Evolutionary conservation across 1,284 basidiomycete species (phyloP).

Genomic region (Sanghuangporus sanghuang): DNA sequence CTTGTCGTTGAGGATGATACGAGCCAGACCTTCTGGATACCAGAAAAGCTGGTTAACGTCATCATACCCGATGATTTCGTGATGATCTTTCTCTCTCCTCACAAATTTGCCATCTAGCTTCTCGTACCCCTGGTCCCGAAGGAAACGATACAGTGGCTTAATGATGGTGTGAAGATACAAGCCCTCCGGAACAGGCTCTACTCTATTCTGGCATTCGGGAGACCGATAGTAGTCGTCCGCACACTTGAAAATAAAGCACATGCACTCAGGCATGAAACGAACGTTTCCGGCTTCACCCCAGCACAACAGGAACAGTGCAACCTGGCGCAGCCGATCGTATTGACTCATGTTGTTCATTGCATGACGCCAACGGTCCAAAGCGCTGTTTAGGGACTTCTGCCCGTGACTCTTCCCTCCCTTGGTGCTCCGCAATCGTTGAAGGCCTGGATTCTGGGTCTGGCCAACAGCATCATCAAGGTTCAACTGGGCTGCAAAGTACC

Average conservation of each 20-base stretch:
- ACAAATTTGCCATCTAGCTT: conserved; percentile 95
- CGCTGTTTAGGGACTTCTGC: conserved; percentile 88
- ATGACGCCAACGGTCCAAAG: conserved; percentile 90
- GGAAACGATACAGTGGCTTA: conserved; percentile 93
- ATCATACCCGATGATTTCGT: conserved; percentile 96
- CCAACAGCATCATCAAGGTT: conserved; percentile 99
- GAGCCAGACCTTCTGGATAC: conserved; percentile 97
- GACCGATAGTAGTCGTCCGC: conserved; percentile 99
- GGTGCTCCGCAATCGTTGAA: conserved; percentile 73
- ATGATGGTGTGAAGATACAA: conserved; percentile 90
- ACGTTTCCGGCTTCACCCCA: conserved; percentile 99
- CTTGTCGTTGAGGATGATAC: conserved; percentile 86
- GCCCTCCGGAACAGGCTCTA: conserved; percentile 94
- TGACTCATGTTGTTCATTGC: conserved; percentile 99
- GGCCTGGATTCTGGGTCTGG: conserved; percentile 88
- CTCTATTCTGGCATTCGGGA: conserved; percentile 92
- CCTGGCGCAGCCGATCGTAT: conserved; percentile 94
- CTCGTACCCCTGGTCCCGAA: conserved; percentile 97
- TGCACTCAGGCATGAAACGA: conserved; percentile 92
- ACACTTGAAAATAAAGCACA: conserved; percentile 99
- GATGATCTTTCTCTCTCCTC: conserved; percentile 90
- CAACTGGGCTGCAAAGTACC: conserved; percentile 99
- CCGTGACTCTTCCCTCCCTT: conserved; percentile 50
- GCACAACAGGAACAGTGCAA: conserved; percentile 92
- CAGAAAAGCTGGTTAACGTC: conserved; percentile 99